Evolutionary conservation across 345 rosid genomes (phyloP).

Genomic region (Eucalyptus pumila): DNA sequence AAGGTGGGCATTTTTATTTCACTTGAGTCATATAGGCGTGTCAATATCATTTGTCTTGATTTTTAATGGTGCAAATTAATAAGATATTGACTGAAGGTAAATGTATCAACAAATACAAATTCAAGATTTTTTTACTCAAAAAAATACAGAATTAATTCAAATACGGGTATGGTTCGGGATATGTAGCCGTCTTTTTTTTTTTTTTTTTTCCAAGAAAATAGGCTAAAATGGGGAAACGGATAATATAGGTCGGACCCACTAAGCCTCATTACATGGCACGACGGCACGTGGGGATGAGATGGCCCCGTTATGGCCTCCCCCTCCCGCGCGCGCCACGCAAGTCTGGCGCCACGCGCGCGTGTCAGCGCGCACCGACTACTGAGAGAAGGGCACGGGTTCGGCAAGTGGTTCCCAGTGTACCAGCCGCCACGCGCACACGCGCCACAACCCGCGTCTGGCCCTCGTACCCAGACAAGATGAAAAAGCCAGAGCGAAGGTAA

Average conservation of each 20-base stretch:
- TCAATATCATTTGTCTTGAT: no score
- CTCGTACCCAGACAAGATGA: background rate
- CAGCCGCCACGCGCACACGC: background rate
- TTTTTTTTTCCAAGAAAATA: background rate
- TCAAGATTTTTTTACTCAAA: no score
- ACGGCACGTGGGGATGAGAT: background rate
- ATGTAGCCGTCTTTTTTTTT: background rate
- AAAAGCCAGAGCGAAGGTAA: background rate
- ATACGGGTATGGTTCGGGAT: background rate
- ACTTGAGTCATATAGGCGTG: no score
- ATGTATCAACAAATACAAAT: no score
- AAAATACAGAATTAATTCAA: no score
- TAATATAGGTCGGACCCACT: background rate
- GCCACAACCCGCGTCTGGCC: background rate
- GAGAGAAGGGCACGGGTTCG: background rate
- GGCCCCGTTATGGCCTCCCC: background rate
- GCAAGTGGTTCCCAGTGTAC: background rate
- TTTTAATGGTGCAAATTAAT: no score
- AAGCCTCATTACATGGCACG: background rate
- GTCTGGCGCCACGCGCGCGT: background rate
- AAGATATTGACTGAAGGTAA: accelerated
- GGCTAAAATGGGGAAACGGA: background rate
- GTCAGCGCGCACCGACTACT: background rate
- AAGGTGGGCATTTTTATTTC: no score
- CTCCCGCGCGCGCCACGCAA: background rate